Evolutionary conservation across 1,139 yeast genomes (phyloP), one percentile per base, ranked within the genome.

Genomic region (Hemisphaericaspora subhashii): DNA sequence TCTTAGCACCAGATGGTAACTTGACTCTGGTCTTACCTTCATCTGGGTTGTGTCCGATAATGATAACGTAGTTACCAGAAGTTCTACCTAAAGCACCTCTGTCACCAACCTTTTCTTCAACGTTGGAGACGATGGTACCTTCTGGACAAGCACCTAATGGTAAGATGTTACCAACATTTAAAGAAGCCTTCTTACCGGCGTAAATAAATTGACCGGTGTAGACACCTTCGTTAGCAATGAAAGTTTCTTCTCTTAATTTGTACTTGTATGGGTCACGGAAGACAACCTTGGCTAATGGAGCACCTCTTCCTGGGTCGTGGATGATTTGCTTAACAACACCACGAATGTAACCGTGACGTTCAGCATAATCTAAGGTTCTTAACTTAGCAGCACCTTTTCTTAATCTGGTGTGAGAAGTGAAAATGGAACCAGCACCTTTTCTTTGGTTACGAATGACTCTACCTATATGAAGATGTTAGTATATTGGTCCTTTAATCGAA

Each of bases 391-490:
- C 98, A 74, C 98, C 99, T 81, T 94, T 87, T 86, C 98, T 88
- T 76, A 94, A 88, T 80, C 98, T 92, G 83, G 98, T 92, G 92
- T 90, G 96, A 68, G 98, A 83, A 74, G 95, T 86, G 89, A 94
- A 94, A 84, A 94, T 89, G 69, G 98, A 90, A 72, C 98, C 98
- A 79, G 97, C 98, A 85, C 98, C 98, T 82, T 94, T 94, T 88
- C 99, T 90, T 86, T 94, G 98, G 85, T 94, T 92, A 82, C 98
- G 95, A 83, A 94, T 94, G 80, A 94, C 99, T 86, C 98, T 92
- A 87, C 98, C 98, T 85, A 69, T 67, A 40, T 30, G 17, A 40
- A 34, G 23, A 20, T 45, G 60, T 57, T 57, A 57, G 61, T 57
- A 57, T 22, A 25, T 17, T 25, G 17, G 14, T 15, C 21, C 18